phyloP scores from a whole-genome alignment of 805 yeast species.

The Sugiyamaella mastotermitis region DNA sequence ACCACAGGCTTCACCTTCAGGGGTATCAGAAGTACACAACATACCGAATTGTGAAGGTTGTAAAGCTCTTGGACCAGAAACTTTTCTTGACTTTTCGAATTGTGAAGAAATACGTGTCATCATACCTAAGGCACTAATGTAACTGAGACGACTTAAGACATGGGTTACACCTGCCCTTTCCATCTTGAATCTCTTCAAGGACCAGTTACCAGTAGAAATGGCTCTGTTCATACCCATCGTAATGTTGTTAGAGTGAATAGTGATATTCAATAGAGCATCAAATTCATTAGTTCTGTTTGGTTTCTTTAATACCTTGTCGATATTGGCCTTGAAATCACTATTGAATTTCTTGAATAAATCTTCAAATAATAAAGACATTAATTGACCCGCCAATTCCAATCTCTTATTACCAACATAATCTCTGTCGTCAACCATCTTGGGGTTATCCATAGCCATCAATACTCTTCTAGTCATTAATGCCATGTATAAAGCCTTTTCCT shows the following conservation, averaged over 20 bases:
- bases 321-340: constrained; percentile 86
- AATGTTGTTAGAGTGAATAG: constrained; percentile 86
- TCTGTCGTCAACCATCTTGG: constrained; percentile 95
- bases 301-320: constrained; percentile 88
- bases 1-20: constrained; percentile 99
- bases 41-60: constrained; percentile 99
- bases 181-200: constrained; percentile 97
- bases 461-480: constrained; percentile 97
- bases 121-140: constrained; percentile 96
- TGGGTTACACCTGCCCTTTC: constrained; percentile 99
- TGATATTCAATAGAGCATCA: constrained; percentile 84
- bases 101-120: constrained; percentile 99
- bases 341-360: constrained; percentile 96
- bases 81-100: constrained; percentile 95
- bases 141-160: constrained; percentile 83
- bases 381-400: constrained; percentile 93
- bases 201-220: constrained; percentile 98
- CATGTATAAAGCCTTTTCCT: constrained; percentile 89
- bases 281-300: constrained; percentile 94
- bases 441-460: constrained; percentile 89
- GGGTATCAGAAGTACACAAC: constrained; percentile 98
- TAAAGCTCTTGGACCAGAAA: constrained; percentile 96
- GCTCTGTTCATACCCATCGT: constrained; percentile 94
- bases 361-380: constrained; percentile 90
- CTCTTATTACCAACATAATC: constrained; percentile 98